A percentile compares a stretch with the other conserved stretches of the same genome.
phyloP scores from a whole-genome alignment of 306 rosid genomes.

The Gleditsia sinensis region DNA sequence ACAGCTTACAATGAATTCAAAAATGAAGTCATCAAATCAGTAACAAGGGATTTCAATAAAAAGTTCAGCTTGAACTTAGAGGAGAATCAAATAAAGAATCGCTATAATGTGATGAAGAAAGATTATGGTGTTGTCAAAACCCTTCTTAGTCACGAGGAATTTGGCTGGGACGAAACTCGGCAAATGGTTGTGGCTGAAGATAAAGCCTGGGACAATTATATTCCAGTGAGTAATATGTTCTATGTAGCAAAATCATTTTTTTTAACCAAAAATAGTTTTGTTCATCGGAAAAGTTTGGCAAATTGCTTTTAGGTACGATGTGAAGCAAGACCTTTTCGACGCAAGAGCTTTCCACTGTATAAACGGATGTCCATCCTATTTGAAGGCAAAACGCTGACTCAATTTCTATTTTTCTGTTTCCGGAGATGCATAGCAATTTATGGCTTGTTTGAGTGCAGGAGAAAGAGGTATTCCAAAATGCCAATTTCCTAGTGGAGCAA shows the following conservation, averaged over 20 bases:
- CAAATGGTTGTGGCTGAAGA: slow-evolving; percentile 55
- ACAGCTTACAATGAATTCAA: slow-evolving; percentile 53
- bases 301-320: slow-evolving; percentile 34
- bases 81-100: slow-evolving; percentile 57
- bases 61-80: slow-evolving; percentile 45
- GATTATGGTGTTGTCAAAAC: slow-evolving; percentile 49
- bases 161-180: slow-evolving; percentile 47
- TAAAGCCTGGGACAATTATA: slow-evolving; percentile 47
- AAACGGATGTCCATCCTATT: slow-evolving; percentile 46
- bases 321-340: slow-evolving; percentile 48
- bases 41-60: slow-evolving; percentile 41
- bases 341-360: slow-evolving; percentile 48
- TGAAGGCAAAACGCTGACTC: slow-evolving; percentile 33
- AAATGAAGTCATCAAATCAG: slow-evolving; percentile 45
- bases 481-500: slow-evolving; percentile 37
- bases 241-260: neutral
- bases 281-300: slow-evolving; percentile 7
- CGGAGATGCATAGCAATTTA: neutral
- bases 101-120: slow-evolving; percentile 52
- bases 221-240: slow-evolving; percentile 26
- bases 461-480: slow-evolving; percentile 35
- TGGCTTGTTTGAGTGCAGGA: slow-evolving; percentile 32
- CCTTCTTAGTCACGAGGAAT: slow-evolving; percentile 41
- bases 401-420: neutral
- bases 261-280: neutral